A percentile compares a stretch with the other conserved stretches of the same genome.
Conservation (phyloP, 2,329 filamentous ascomycete genomes). For the Geosmithia putterillii region DNA sequence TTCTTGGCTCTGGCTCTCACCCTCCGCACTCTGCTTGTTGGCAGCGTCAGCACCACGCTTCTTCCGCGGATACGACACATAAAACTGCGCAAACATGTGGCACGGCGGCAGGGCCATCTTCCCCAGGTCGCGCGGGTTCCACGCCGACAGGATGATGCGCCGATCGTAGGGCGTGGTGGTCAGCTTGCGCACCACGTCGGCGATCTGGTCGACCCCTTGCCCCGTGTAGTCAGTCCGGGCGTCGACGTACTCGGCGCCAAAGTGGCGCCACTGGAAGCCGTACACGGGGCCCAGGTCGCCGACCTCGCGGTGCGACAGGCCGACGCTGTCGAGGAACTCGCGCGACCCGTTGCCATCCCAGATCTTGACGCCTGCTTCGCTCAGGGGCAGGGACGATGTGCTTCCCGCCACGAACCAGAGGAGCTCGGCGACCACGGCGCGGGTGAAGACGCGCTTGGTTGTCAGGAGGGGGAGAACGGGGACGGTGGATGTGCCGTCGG, state of each 20-base stretch:
- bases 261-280: slow-evolving; percentile 98
- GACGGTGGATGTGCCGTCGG: slow-evolving; percentile 22
- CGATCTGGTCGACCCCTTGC: slow-evolving; percentile 85
- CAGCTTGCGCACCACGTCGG: slow-evolving; percentile 79
- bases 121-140: slow-evolving; percentile 79
- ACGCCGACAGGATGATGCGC: slow-evolving; percentile 80
- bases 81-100: slow-evolving; percentile 97
- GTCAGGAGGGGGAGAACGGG: slow-evolving; percentile 85
- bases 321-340: slow-evolving; percentile 76
- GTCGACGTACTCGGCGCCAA: slow-evolving; percentile 81
- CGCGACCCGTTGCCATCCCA: slow-evolving; percentile 97
- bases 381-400: slow-evolving; percentile 69
- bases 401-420: slow-evolving; percentile 88
- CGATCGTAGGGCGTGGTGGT: slow-evolving; percentile 76
- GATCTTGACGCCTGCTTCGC: slow-evolving; percentile 77
- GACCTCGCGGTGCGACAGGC: slow-evolving; percentile 66
- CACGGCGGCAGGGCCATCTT: slow-evolving; percentile 91
- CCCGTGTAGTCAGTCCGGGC: slow-evolving; percentile 71
- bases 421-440: slow-evolving; percentile 81
- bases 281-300: slow-evolving; percentile 94
- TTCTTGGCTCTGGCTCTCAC: slow-evolving; percentile 26
- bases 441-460: slow-evolving; percentile 90
- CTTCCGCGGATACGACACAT: slow-evolving; percentile 58
- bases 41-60: not conserved
- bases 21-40: slow-evolving; percentile 3